Base-by-base conservation (phyloP, 176 grass and related monocot species). In the Hordeum marinum region DNA sequence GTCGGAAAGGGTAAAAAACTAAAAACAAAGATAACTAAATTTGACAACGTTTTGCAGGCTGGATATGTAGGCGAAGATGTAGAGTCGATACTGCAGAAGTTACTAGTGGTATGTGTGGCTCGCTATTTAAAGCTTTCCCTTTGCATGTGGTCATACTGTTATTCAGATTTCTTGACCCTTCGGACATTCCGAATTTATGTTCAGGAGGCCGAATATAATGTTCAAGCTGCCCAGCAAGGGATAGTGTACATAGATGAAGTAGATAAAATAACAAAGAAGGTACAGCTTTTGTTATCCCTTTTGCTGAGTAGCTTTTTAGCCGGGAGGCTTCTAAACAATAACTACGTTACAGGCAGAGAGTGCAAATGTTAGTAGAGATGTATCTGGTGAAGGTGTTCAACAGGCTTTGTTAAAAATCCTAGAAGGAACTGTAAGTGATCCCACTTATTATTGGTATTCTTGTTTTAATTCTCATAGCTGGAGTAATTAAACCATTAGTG, bases 61-160 rank as follows among this genome's bases (percentile, higher is more conserved):
- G 96, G 96, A 78, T 99, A 99, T 88, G 96, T 99, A 85, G 96
- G 96, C 88, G 96, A 96, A 90, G 96, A 99, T 89, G 96, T 96
- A 81, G 96, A 99, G 84, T 96, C 96, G 18, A 99, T 99, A 90
- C 86, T 99, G 14, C 88, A 96, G 74, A 99, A 99, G 85, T 88
- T 99, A 75, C 75, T 99, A 35, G 87, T 88, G 89, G 96, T 99
- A 99, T 59, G 88, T 81, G 43, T 84, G 23, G n/a, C 70, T 90
- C 58, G 17, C 31, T 62, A 75, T 68, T 43, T 68, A 41, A 58
- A 37, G 10, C 9, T 9, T 65, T 77, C 80, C 18, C 9, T 80
- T 79, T 71, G 13, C 29, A 92, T 48, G 18, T 84, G 25, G 24
- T 84, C 72, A 84, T 29, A 9, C 60, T n/a, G 58, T 75, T 83